Conservation (phyloP, 768 basidiomycete genomes). For the Podaxis pistillaris region DNA sequence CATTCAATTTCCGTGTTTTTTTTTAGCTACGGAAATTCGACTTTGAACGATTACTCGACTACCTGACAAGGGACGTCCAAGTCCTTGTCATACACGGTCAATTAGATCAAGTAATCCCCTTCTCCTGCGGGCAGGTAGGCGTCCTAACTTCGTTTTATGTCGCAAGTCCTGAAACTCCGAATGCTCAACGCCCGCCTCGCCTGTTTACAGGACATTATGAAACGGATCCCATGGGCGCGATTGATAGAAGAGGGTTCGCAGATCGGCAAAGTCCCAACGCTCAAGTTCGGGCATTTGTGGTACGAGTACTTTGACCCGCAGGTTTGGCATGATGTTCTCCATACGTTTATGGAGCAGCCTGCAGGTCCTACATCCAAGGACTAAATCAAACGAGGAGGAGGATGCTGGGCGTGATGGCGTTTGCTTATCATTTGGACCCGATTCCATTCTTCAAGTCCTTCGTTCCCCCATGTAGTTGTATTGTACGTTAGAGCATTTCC, state of each 20-base stretch:
- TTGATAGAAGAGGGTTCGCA: slow-evolving; percentile 30
- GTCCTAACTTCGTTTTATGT: background rate
- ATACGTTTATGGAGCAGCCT: slow-evolving; percentile 27
- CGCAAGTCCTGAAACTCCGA: background rate
- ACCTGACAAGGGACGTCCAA: slow-evolving; percentile 29
- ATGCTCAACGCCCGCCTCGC: slow-evolving; percentile 21
- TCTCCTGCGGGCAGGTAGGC: background rate
- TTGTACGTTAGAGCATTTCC: too few relatives aligned
- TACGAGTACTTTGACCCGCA: slow-evolving; percentile 44
- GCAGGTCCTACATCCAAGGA: background rate
- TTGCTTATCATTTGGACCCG: background rate
- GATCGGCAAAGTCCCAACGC: slow-evolving; percentile 33
- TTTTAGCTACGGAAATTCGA: slow-evolving; percentile 30
- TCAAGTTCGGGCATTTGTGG: slow-evolving; percentile 44
- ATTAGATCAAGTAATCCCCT: slow-evolving; percentile 37
- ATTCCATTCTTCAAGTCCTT: background rate
- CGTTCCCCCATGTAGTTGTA: background rate
- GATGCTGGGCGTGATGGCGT: background rate
- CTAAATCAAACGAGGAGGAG: background rate
- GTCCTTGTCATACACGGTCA: slow-evolving; percentile 43
- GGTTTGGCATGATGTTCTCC: slow-evolving; percentile 40
- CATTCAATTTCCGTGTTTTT: background rate
- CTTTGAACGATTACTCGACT: slow-evolving; percentile 26
- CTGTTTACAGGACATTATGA: slow-evolving; percentile 33
- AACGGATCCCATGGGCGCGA: slow-evolving; percentile 36